Percentiles rank a stretch among this genome's conserved stretches.
Conservation (phyloP, 768 basidiomycete genomes). For the Suillus fuscotomentosus region DNA sequence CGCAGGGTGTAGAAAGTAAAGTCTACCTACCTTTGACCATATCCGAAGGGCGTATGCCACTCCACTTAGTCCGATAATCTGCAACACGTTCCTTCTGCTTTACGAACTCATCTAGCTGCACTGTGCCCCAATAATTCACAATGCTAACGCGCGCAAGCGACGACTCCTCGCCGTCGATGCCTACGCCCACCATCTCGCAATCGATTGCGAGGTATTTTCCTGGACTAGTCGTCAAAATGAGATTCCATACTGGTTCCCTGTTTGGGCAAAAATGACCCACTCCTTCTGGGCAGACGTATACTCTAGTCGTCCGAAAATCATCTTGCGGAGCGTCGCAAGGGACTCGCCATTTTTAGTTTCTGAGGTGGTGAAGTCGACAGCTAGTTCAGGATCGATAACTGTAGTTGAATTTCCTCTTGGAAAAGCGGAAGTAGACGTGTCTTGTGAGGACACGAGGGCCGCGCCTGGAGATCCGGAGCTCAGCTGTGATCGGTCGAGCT, state of each 20-base stretch:
- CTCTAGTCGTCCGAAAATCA: slow-evolving; percentile 50
- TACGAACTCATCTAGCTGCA: slow-evolving; percentile 84
- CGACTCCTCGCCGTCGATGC: slow-evolving; percentile 76
- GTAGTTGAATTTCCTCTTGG: slow-evolving; percentile 3
- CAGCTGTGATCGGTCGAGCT: slow-evolving; percentile 11
- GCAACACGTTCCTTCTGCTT: slow-evolving; percentile 83
- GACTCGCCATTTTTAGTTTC: slow-evolving; percentile 50
- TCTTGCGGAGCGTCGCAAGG: slow-evolving; percentile 42
- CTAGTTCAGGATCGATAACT: slow-evolving; percentile 2
- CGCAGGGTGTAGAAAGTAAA: not conserved
- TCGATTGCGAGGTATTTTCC: slow-evolving; percentile 84
- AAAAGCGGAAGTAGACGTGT: slow-evolving; percentile 6
- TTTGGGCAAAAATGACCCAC: slow-evolving; percentile 38
- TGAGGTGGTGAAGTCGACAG: slow-evolving; percentile 18
- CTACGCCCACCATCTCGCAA: slow-evolving; percentile 99
- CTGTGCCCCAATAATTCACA: slow-evolving; percentile 84
- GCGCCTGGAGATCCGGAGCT: slow-evolving; percentile 1
- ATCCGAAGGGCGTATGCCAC: slow-evolving; percentile 77
- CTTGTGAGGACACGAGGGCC: slow-evolving; percentile 3
- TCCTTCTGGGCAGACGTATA: slow-evolving; percentile 39
- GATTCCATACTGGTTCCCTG: slow-evolving; percentile 3
- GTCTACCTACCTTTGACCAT: slow-evolving; percentile 58
- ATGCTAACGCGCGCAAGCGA: slow-evolving; percentile 86
- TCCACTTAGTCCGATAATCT: slow-evolving; percentile 90
- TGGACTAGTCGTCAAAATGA: slow-evolving; percentile 38